phyloP scores from a whole-genome alignment of 2,329 filamentous ascomycete species.

The Cladosporium oxysporum region DNA sequence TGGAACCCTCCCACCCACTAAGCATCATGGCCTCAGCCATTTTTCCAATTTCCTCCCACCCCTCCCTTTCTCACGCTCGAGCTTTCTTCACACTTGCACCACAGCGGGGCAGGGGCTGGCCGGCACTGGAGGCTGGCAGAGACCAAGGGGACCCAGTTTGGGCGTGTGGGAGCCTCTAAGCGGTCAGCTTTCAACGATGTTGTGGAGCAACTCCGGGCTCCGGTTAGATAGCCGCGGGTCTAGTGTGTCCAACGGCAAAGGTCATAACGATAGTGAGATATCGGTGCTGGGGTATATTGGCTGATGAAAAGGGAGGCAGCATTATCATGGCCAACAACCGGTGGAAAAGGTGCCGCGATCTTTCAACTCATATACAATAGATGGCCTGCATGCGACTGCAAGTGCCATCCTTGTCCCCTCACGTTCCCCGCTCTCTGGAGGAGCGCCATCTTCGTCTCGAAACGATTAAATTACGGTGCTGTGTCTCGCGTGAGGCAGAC shows the following conservation, averaged over 20 bases:
- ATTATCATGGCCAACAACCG: background rate
- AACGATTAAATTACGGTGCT: background rate
- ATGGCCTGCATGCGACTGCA: background rate
- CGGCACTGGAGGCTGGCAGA: background rate
- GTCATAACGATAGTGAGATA: constrained; percentile 1
- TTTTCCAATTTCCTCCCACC: constrained; percentile 2
- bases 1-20: background rate
- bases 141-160: background rate
- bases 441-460: constrained; percentile 7
- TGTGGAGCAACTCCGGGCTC: background rate
- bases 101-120: background rate
- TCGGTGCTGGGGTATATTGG: background rate
- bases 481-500: background rate
- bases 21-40: constrained; percentile 9
- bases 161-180: background rate
- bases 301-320: background rate
- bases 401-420: constrained; percentile 3
- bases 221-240: constrained; percentile 6
- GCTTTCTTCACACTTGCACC: constrained; percentile 4
- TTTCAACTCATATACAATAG: constrained; percentile 1
- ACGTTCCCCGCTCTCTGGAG: constrained; percentile 7
- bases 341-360: background rate
- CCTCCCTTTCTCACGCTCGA: constrained; percentile 6
- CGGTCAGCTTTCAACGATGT: background rate
- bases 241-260: background rate